Evolutionary conservation across 768 basidiomycete genomes (phyloP).

Genomic region (Russula vinacea): DNA sequence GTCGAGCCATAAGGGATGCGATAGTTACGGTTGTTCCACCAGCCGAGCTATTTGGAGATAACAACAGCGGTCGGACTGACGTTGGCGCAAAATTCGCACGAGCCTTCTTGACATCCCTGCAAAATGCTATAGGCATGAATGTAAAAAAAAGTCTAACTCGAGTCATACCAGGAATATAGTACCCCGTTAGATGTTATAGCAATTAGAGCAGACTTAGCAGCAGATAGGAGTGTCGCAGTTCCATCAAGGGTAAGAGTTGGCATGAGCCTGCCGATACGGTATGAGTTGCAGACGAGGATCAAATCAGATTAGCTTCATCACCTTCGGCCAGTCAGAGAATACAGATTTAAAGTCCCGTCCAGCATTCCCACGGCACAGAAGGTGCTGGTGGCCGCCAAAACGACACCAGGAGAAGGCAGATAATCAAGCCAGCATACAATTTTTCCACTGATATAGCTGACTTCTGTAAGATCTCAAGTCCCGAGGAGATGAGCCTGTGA

Average conservation of each 20-base stretch:
- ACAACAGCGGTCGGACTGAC: conserved; percentile 58
- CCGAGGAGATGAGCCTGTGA: background rate
- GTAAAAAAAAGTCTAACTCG: background rate
- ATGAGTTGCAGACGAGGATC: background rate
- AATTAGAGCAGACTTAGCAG: conserved; percentile 60
- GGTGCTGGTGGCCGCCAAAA: conserved; percentile 55
- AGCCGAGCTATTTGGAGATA: conserved; percentile 44
- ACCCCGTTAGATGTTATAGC: conserved; percentile 69
- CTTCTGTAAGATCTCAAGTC: conserved; percentile 57
- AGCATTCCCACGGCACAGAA: conserved; percentile 78
- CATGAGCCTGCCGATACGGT: conserved; percentile 54
- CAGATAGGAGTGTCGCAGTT: conserved; percentile 66
- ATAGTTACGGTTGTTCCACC: conserved; percentile 43
- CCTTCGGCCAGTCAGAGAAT: conserved; percentile 83
- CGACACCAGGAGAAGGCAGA: conserved; percentile 67
- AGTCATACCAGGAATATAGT: conserved; percentile 69
- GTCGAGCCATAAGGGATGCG: conserved; percentile 61
- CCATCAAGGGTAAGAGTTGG: conserved; percentile 71
- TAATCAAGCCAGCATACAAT: conserved; percentile 90
- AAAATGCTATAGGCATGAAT: background rate
- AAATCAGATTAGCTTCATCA: conserved; percentile 37
- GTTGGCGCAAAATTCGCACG: conserved; percentile 61
- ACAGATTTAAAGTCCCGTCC: conserved; percentile 80
- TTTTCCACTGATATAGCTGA: conserved; percentile 60
- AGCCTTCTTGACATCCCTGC: conserved; percentile 74